phyloP scores from a whole-genome alignment of 2,329 filamentous ascomycete genomes.

The Cyphellophora attinorum region DNA sequence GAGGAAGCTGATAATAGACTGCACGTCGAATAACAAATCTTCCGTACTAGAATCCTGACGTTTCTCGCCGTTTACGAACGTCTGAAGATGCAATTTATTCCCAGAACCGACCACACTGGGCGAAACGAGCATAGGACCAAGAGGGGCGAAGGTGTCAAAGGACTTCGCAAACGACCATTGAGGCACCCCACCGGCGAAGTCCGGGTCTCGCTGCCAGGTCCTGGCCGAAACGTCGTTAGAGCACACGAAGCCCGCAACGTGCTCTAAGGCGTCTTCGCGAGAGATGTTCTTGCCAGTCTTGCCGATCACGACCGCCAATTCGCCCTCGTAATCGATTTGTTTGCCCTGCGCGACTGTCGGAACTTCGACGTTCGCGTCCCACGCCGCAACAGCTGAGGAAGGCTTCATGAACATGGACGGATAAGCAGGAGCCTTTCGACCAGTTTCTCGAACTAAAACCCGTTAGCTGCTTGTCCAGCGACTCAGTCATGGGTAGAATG shows the following conservation, averaged over 20 bases:
- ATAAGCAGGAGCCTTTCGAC: too few relatives aligned
- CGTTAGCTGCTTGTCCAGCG: too few relatives aligned
- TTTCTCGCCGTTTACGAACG: constrained; percentile 40
- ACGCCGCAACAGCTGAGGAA: constrained; percentile 21
- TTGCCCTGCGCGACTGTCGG: background rate
- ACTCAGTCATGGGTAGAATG: too few relatives aligned
- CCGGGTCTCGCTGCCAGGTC: constrained; percentile 42
- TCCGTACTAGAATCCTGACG: constrained; percentile 39
- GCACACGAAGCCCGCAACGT: constrained; percentile 44
- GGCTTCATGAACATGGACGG: constrained; percentile 32
- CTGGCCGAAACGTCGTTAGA: constrained; percentile 48
- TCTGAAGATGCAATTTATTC: constrained; percentile 30
- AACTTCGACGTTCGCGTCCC: constrained; percentile 3
- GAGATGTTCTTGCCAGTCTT: constrained; percentile 42
- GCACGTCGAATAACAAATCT: constrained; percentile 41
- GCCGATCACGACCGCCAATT: constrained; percentile 37
- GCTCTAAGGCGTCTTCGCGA: constrained; percentile 33
- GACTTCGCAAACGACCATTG: constrained; percentile 51
- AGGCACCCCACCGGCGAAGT: constrained; percentile 40
- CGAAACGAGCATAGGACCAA: constrained; percentile 41
- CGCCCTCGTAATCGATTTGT: constrained; percentile 4
- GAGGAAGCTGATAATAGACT: constrained; percentile 36
- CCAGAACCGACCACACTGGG: constrained; percentile 9
- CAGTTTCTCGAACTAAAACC: too few relatives aligned
- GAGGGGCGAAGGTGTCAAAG: constrained; percentile 46